phyloP scores from a whole-genome alignment of 176 grass and related monocot genomes.

The Aechmea fasciata region DNA sequence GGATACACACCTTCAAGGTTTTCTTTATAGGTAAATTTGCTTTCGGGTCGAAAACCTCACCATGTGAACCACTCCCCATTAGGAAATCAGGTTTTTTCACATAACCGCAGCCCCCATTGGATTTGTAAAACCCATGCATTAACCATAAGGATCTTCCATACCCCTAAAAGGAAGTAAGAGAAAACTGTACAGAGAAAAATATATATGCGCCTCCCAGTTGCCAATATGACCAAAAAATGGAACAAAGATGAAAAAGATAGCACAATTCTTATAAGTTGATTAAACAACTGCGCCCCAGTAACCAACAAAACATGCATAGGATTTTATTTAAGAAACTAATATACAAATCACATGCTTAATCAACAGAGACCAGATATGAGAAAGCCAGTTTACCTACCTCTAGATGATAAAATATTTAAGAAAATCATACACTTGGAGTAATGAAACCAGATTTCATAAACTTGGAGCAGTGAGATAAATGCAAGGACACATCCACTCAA shows the following conservation, averaged over 20 bases:
- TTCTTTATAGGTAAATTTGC: constrained; percentile 68
- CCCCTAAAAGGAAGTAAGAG: constrained; percentile 39
- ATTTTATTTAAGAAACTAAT: background rate
- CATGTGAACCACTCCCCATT: constrained; percentile 57
- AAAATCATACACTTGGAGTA: background rate
- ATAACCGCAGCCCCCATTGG: constrained; percentile 81
- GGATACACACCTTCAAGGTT: constrained; percentile 15
- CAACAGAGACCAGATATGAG: background rate
- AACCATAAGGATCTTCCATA: constrained; percentile 92
- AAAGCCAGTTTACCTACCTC: background rate
- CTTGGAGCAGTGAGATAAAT: background rate
- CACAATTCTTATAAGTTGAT: background rate
- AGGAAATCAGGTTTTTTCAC: constrained; percentile 94
- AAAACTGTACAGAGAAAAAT: background rate
- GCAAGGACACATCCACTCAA: background rate
- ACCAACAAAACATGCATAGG: background rate
- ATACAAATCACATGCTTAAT: background rate
- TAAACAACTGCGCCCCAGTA: background rate
- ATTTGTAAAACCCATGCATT: constrained; percentile 87
- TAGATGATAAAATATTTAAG: background rate
- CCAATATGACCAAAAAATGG: background rate
- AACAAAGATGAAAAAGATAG: background rate
- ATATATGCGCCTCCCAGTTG: background rate
- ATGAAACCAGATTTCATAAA: background rate
- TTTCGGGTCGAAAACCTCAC: constrained; percentile 71